Evolutionary conservation across 2,329 filamentous ascomycete species (phyloP).

Genomic region (Cladosporium colombiae): DNA sequence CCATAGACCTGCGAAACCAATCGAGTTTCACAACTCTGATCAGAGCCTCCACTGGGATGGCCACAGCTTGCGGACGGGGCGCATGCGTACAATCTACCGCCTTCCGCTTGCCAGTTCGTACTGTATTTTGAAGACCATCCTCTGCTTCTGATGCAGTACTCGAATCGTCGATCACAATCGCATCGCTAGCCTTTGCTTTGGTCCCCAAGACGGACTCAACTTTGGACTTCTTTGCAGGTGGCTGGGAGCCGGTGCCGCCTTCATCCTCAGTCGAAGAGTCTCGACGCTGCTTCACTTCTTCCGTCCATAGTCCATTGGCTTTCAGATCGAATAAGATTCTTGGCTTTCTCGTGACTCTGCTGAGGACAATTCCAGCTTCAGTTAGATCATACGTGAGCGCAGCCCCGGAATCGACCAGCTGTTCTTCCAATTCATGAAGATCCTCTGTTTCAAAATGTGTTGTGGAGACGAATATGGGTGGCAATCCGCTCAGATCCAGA

Average conservation of each 20-base stretch:
- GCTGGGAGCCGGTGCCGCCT: background rate
- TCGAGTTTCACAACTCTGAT: slow-evolving; percentile 55
- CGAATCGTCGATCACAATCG: slow-evolving; percentile 31
- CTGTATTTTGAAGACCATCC: background rate
- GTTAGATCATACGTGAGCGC: slow-evolving; percentile 69
- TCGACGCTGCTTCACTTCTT: slow-evolving; percentile 43
- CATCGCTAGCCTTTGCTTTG: slow-evolving; percentile 16
- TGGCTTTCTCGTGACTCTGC: slow-evolving; percentile 67
- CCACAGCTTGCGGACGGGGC: background rate
- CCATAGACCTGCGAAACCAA: slow-evolving; percentile 55
- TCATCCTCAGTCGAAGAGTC: slow-evolving; percentile 10
- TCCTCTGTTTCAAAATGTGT: slow-evolving; percentile 67
- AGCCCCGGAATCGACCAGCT: slow-evolving; percentile 56
- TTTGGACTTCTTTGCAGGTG: slow-evolving; percentile 15
- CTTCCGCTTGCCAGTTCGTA: background rate
- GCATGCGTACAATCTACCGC: background rate
- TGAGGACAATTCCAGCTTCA: slow-evolving; percentile 74
- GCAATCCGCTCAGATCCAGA: slow-evolving; percentile 51
- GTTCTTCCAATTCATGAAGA: slow-evolving; percentile 64
- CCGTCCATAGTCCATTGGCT: slow-evolving; percentile 61
- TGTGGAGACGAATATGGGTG: slow-evolving; percentile 71
- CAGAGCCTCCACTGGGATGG: background rate
- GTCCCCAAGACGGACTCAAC: background rate
- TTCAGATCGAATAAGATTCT: slow-evolving; percentile 78
- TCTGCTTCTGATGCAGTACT: slow-evolving; percentile 39